Evolutionary conservation across 2,329 filamentous ascomycete genomes (phyloP), one percentile per base, ranked within the genome.

Genomic region (Fusarium decemcellulare): DNA sequence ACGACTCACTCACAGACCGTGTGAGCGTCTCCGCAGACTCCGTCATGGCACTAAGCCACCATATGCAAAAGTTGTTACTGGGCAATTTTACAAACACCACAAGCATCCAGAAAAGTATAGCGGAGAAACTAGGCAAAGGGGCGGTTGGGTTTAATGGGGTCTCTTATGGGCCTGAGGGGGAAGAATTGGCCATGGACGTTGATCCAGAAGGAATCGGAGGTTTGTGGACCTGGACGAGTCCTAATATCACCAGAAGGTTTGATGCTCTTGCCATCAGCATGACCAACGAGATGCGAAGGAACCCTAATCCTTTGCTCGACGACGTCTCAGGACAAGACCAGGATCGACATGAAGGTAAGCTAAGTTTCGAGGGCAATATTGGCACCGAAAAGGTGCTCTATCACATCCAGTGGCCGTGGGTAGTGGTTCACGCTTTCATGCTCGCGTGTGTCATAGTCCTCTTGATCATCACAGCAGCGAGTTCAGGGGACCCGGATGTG

Each of bases 261-360:
- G 16, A 55, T 4, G 30, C 63, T 3, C 43, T 66, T 15, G 54
- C 60, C 0, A 63, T 27, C 5, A 66, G 63, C 39, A 66, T 66
- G 60, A 48, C 63, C 5, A 63, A 66, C 48, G 55, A 63, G 14
- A 55, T 66, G 18, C 50, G 63, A 6, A 48, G 62, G 12, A 65
- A 62, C 7, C 48, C 44, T 12, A 27, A 57, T 5, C 34, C 47
- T 0, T 18, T 10, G 15, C 40, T 46, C 8, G 36, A 29, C 23
- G 32, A 9, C 1, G 8, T 14, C 11, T 61, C 32, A 2, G 52
- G 58, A 23, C 62, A 61, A 29, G 52, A 61, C 44, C 44, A 44
- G 44, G 47, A 47, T 8, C 36, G 42, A 15, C 57, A 51, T n/a
- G 55, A 55, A 8, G 23, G 30, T 2, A 55, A 23, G 23, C 23